phyloP scores from a whole-genome alignment of 352 stramenopile species.

The Pythium dissimile region DNA sequence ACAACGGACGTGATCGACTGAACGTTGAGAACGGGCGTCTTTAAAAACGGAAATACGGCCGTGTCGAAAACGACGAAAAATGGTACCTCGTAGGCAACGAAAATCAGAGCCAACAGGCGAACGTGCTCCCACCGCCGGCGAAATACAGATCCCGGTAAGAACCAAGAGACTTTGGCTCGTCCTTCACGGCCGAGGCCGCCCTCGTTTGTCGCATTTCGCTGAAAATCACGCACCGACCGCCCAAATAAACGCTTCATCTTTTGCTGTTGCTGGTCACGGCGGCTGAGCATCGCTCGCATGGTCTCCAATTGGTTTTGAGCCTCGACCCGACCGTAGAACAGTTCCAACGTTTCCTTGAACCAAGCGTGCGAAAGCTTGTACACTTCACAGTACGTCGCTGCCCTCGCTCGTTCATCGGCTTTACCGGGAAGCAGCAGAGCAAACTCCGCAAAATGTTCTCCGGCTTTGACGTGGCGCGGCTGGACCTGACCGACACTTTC shows the following conservation, averaged over 20 bases:
- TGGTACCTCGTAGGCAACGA: constrained; percentile 64
- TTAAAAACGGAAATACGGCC: constrained; percentile 46
- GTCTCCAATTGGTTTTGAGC: constrained; percentile 29
- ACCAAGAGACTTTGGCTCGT: constrained; percentile 19
- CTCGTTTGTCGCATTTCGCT: not conserved
- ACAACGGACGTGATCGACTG: constrained; percentile 49
- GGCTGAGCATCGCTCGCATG: constrained; percentile 52
- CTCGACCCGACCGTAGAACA: constrained; percentile 46
- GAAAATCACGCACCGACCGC: constrained; percentile 26
- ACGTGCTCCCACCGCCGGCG: constrained; percentile 58
- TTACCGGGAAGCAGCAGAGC: constrained; percentile 41
- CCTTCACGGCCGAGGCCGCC: not conserved
- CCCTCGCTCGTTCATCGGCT: constrained; percentile 45
- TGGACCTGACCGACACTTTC: constrained; percentile 26
- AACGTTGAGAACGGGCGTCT: constrained; percentile 32
- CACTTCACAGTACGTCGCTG: constrained; percentile 70
- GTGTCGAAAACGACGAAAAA: constrained; percentile 69
- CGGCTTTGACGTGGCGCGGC: constrained; percentile 33
- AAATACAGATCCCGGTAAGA: constrained; percentile 50
- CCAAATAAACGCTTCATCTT: constrained; percentile 80
- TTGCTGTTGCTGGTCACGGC: constrained; percentile 64
- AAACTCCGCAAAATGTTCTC: constrained; percentile 55
- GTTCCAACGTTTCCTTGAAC: constrained; percentile 49
- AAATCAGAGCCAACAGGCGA: constrained; percentile 40
- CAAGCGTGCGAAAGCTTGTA: constrained; percentile 57